A percentile compares a stretch with the other conserved stretches of the same genome.
Evolutionary conservation across 306 rosid species (phyloP).

Genomic region (Malus fusca): DNA sequence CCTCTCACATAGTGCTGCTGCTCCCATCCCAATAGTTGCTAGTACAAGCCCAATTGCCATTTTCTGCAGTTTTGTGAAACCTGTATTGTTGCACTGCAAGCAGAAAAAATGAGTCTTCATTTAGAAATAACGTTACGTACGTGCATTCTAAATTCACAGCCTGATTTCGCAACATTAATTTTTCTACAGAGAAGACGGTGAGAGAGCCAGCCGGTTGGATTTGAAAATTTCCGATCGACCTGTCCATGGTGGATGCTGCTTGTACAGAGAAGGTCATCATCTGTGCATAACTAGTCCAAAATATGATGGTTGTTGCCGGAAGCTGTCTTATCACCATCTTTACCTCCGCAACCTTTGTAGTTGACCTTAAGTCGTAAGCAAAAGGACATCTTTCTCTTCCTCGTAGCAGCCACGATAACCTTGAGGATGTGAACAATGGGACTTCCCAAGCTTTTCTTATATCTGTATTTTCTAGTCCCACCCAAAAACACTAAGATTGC

Average conservation of each 20-base stretch:
- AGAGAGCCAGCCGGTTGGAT: constrained; percentile 68
- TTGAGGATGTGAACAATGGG: too few relatives aligned
- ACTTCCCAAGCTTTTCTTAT: too few relatives aligned
- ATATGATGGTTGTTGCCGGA: constrained; percentile 64
- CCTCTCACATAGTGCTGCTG: constrained; percentile 46
- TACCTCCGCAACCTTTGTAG: too few relatives aligned
- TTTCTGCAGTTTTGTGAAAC: constrained; percentile 64
- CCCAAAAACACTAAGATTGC: too few relatives aligned
- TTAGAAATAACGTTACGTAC: too few relatives aligned
- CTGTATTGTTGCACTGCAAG: constrained; percentile 19
- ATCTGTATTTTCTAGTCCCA: too few relatives aligned
- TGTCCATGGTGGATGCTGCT: constrained; percentile 52
- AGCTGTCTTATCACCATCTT: constrained; percentile 31
- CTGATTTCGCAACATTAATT: too few relatives aligned
- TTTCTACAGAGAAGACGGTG: constrained; percentile 46
- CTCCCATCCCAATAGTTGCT: constrained; percentile 55
- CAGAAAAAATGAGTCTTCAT: constrained; percentile 4
- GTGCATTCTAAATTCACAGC: too few relatives aligned
- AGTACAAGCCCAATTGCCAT: constrained; percentile 61
- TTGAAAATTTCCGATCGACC: constrained; percentile 43
- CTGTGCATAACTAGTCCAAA: constrained; percentile 85
- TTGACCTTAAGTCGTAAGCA: too few relatives aligned
- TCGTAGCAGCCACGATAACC: too few relatives aligned
- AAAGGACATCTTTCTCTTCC: too few relatives aligned
- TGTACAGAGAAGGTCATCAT: constrained; percentile 82